Evolutionary conservation across 2,329 filamentous ascomycete species (phyloP).

Genomic region (Hypoxylon sp.): DNA sequence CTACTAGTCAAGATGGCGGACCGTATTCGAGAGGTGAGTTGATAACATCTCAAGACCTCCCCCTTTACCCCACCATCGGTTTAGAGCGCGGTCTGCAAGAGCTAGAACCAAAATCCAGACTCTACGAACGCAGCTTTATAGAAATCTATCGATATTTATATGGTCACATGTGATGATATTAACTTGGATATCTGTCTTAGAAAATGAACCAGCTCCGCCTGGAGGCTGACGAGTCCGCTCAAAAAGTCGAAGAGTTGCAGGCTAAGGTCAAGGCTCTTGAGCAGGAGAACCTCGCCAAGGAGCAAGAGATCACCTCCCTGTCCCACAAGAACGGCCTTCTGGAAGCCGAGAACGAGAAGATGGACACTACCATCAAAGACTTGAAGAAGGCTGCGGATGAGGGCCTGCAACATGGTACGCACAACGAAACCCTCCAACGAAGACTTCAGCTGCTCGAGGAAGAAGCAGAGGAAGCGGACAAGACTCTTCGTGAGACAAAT

Average conservation of each 20-base stretch:
- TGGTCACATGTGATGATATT: conserved; percentile 30
- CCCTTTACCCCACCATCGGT: conserved; percentile 53
- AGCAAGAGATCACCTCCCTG: conserved; percentile 97
- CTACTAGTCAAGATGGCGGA: conserved; percentile 63
- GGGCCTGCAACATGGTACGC: conserved; percentile 83
- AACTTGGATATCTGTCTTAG: conserved; percentile 60
- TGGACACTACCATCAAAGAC: conserved; percentile 85
- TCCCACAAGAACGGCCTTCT: conserved; percentile 95
- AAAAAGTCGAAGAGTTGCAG: conserved; percentile 89
- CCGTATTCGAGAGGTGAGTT: conserved; percentile 88
- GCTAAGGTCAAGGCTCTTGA: conserved; percentile 88
- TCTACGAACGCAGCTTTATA: conserved; percentile 24
- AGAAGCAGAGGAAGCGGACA: conserved; percentile 96
- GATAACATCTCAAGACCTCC: conserved; percentile 36
- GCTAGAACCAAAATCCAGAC: conserved; percentile 8
- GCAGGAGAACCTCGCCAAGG: conserved; percentile 95
- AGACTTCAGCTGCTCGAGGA: conserved; percentile 97
- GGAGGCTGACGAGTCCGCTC: conserved; percentile 87
- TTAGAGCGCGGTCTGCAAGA: conserved; percentile 37
- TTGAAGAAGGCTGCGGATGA: conserved; percentile 89
- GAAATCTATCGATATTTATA: conserved; percentile 20
- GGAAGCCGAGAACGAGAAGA: conserved; percentile 91
- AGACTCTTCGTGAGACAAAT: conserved; percentile 95
- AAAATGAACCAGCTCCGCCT: conserved; percentile 96
- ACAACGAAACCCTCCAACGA: conserved; percentile 92